These are phyloP conservation scores for Talaromyces proteolyticus DNA, from an alignment of 495 filamentous ascomycete genomes.

Conservation along the genomic window DNA sequence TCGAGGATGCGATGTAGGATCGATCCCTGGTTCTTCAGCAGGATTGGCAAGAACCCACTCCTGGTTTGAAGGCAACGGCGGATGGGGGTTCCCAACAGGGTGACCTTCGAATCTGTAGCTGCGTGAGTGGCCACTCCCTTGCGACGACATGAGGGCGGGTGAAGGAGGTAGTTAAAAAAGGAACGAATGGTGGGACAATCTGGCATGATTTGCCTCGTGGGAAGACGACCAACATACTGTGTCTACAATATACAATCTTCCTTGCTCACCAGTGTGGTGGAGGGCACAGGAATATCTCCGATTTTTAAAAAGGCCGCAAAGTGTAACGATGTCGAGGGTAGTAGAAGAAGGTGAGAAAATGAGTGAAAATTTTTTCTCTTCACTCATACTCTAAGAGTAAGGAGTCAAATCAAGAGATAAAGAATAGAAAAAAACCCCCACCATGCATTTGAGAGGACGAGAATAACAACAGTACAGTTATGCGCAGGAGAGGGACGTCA, in stretches of 20 bases:
- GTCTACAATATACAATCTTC: not conserved
- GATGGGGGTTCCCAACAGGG: no score
- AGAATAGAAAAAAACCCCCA: not conserved
- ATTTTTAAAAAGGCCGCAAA: not conserved
- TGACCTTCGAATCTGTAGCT: not conserved
- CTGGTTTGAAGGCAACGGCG: not conserved
- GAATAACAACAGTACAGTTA: not conserved
- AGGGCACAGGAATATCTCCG: not conserved
- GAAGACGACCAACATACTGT: not conserved
- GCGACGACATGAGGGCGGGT: not conserved
- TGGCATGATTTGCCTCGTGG: not conserved
- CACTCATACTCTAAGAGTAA: not conserved
- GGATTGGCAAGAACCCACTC: not conserved
- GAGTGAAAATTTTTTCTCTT: not conserved
- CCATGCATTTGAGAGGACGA: not conserved
- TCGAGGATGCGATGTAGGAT: not conserved
- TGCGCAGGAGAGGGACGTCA: not conserved
- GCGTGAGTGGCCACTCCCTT: not conserved
- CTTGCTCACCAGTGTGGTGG: not conserved
- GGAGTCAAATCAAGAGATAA: not conserved
- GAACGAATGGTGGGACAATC: not conserved
- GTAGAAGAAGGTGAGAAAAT: not conserved
- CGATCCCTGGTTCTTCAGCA: not conserved
- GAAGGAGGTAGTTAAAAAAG: not conserved
- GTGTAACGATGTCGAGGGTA: not conserved